Percentiles rank a stretch among this genome's conserved stretches.
Conservation (phyloP, 257 asterid genomes). For the Henckelia pumila region DNA sequence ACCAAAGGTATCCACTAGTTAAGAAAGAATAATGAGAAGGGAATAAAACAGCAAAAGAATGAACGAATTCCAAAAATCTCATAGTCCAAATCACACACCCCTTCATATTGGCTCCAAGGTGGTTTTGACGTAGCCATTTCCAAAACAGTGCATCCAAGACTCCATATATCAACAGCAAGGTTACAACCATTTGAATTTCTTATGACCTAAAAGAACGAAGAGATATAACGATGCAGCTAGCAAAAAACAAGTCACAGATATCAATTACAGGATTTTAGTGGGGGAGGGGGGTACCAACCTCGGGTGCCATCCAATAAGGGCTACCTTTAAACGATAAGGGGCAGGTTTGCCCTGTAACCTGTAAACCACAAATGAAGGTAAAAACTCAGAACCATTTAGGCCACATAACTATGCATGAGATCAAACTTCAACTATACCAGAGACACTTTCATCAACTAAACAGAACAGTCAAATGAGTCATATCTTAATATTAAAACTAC, state of each 20-base stretch:
- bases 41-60: not conserved
- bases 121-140: conserved; percentile 99
- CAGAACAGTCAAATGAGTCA: not conserved
- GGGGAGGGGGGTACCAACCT: conserved; percentile 45
- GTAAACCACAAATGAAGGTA: conserved; percentile 29
- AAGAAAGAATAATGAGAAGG: not conserved
- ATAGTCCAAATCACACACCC: conserved; percentile 60
- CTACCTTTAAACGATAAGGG: conserved; percentile 96
- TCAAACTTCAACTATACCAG: not conserved
- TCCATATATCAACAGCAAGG: conserved; percentile 99
- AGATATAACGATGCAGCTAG: conserved; percentile 4
- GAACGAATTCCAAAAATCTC: conserved; percentile 13
- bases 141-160: conserved; percentile 98
- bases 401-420: not conserved
- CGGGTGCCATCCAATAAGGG: conserved; percentile 99
- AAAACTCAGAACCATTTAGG: conserved; percentile 6
- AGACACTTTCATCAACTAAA: not conserved
- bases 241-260: conserved; percentile 8
- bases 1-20: not conserved
- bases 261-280: conserved; percentile 9
- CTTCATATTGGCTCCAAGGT: conserved; percentile 99
- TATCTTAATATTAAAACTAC: not conserved
- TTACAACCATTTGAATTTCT: conserved; percentile 84
- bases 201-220: conserved; percentile 39
- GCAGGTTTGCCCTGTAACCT: conserved; percentile 90